Base-by-base conservation (phyloP, 1,284 basidiomycete species). In the Austropuccinia psidii region DNA sequence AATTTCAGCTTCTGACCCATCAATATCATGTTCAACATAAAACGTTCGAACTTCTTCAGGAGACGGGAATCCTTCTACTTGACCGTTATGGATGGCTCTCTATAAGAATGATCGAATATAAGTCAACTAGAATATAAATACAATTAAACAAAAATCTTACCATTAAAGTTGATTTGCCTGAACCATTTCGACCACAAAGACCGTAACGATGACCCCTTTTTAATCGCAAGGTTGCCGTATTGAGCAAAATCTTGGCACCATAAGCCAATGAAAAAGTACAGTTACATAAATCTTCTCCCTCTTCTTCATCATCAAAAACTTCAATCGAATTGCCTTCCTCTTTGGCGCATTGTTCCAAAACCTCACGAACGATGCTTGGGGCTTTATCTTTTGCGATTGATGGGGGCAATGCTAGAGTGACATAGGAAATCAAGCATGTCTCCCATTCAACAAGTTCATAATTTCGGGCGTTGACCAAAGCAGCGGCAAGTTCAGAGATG, bases 11-110 rank as follows among this genome's bases (percentile, higher is more conserved):
- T 96, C 94, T 81, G 87, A 90, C 75, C 94, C 93, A 80, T 97
- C 94, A 79, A 97, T 95, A 82, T 96, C 93, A 86, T 97, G 93
- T 86, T 96, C 93, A 80, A 97, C 94, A 84, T 96, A 96, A 88
- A 95, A 96, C 77, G 93, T 97, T 81, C 93, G 91, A 82, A 97
- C 93, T 80, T 92, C 89, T 76, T 93, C 90, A 73, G 91, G 91
- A 45, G 91, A 93, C 27, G 94, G 94, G 89, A 97, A 97, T 78
- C 94, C 93, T 82, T 97, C 94, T 79, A 97, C 93, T 84, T 97
- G 93, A 76, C 91, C 85, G 76, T 78, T 80, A 70, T 79, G 77
- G 76, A 80, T 80, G 61, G 79, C 79, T 64, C 79, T 75, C 75
- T 75, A 57, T 13, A 1, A 55, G 76, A 52, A 57, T 37, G 29